Conservation (phyloP, 768 basidiomycete genomes). For the Lactarius hengduanensis region DNA sequence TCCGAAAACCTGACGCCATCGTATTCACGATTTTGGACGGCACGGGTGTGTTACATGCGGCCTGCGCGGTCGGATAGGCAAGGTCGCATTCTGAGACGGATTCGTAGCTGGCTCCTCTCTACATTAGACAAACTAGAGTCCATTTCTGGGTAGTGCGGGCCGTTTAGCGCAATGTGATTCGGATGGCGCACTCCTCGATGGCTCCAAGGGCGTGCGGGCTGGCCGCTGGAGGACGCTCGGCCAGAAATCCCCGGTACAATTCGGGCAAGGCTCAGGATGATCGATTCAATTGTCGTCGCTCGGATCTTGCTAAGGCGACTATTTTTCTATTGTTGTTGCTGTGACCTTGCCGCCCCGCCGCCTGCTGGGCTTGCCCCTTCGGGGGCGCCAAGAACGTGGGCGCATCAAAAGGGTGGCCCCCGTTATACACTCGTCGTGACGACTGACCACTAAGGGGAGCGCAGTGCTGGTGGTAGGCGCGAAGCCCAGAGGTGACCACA, state of each 20-base stretch:
- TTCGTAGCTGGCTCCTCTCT: background rate
- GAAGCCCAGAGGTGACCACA: background rate
- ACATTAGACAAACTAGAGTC: background rate
- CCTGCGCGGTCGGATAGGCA: background rate
- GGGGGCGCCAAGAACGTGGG: background rate
- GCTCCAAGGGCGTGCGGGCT: background rate
- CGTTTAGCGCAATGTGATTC: background rate
- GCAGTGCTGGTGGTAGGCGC: background rate
- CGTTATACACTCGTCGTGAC: background rate
- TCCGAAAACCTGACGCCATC: background rate
- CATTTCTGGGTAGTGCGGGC: background rate
- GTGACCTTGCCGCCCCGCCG: background rate
- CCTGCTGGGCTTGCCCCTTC: background rate
- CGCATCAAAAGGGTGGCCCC: background rate
- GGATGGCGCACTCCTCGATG: background rate
- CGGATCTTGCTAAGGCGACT: background rate
- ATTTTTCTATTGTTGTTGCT: background rate
- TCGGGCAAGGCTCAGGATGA: background rate
- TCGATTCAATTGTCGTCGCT: background rate
- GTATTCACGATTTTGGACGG: background rate
- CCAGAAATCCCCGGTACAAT: background rate
- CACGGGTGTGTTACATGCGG: background rate
- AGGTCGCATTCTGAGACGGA: background rate
- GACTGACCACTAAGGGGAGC: background rate
- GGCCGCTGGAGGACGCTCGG: background rate